These are phyloP conservation scores for Alternaria sp. DNA, from an alignment of 2,329 filamentous ascomycete species.

Conservation along the genomic window DNA sequence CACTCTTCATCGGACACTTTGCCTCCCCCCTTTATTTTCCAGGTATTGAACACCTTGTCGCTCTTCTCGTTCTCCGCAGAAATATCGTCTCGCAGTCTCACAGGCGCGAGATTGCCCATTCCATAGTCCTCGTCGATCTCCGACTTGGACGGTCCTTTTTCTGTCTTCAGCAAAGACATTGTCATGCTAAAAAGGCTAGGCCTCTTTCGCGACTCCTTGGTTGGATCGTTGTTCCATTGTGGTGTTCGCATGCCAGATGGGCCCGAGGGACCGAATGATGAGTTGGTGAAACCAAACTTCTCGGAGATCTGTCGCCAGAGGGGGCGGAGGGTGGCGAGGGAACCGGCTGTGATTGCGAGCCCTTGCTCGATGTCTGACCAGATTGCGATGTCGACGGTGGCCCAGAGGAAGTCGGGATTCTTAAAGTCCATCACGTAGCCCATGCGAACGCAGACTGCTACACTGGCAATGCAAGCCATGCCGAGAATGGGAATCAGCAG, in stretches of 20 bases:
- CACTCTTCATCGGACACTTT: slow-evolving; percentile 39
- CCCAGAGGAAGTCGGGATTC: slow-evolving; percentile 47
- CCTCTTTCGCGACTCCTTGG: slow-evolving; percentile 25
- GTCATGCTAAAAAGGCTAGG: slow-evolving; percentile 34
- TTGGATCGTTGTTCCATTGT: slow-evolving; percentile 27
- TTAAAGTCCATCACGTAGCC: slow-evolving; percentile 49
- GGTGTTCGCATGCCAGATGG: slow-evolving; percentile 28
- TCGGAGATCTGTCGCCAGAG: slow-evolving; percentile 41
- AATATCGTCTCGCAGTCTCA: slow-evolving; percentile 41
- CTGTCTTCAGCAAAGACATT: slow-evolving; percentile 34
- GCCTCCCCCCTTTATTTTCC: slow-evolving; percentile 41
- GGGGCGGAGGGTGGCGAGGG: slow-evolving; percentile 49
- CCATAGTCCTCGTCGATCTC: slow-evolving; percentile 34
- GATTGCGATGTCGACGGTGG: slow-evolving; percentile 49
- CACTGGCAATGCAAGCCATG: slow-evolving; percentile 56
- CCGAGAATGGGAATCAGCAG: slow-evolving; percentile 59
- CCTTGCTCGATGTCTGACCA: slow-evolving; percentile 51
- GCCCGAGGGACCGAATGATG: slow-evolving; percentile 16
- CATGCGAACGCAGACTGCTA: slow-evolving; percentile 48
- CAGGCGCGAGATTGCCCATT: slow-evolving; percentile 33
- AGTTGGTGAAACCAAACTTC: slow-evolving; percentile 33
- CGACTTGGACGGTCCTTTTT: slow-evolving; percentile 25
- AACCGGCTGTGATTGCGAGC: slow-evolving; percentile 49
- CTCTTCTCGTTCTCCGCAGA: slow-evolving; percentile 28
- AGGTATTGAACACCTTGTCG: slow-evolving; percentile 38